Evolutionary conservation across 1,139 yeast genomes (phyloP).

Genomic region (Geotrichum macrosporum): DNA sequence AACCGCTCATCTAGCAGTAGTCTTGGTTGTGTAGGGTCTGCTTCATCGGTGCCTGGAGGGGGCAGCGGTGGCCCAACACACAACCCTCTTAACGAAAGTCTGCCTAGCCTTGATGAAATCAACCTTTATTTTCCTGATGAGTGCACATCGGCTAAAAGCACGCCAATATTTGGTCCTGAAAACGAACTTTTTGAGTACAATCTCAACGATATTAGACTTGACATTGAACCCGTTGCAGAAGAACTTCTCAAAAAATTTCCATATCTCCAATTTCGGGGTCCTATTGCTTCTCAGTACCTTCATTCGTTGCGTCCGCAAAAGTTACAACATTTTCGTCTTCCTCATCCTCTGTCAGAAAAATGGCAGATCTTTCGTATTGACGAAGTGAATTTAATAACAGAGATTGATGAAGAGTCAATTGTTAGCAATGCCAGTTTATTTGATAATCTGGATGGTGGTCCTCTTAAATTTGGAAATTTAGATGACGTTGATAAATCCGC

Average conservation of each 20-base stretch:
- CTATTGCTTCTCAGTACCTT: conserved; percentile 22
- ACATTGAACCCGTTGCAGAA: conserved; percentile 37
- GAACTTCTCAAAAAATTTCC: conserved; percentile 33
- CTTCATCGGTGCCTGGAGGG: conserved; percentile 15
- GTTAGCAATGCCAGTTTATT: conserved; percentile 3
- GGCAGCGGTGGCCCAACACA: conserved; percentile 9
- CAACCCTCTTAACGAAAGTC: conserved; percentile 22
- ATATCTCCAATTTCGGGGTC: conserved; percentile 28
- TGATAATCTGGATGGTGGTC: conserved; percentile 13
- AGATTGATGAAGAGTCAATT: conserved; percentile 24
- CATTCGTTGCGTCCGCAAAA: conserved; percentile 29
- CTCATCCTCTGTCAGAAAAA: conserved; percentile 33
- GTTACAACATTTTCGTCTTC: conserved; percentile 27
- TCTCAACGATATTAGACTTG: conserved; percentile 35
- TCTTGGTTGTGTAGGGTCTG: conserved; percentile 13
- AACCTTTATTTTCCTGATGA: conserved; percentile 21
- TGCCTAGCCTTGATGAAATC: conserved; percentile 26
- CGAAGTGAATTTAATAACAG: conserved; percentile 32
- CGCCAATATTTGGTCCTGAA: conserved; percentile 25
- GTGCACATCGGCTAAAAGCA: conserved; percentile 16
- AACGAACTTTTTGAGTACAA: conserved; percentile 36
- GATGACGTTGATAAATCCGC: conserved; percentile 2
- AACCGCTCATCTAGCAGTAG: conserved; percentile 21
- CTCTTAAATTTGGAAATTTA: conserved; percentile 4
- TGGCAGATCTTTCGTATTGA: conserved; percentile 39